These are phyloP conservation scores for Parafenestella ontariensis DNA, from an alignment of 2,329 filamentous ascomycete genomes.

Conservation along the genomic window DNA sequence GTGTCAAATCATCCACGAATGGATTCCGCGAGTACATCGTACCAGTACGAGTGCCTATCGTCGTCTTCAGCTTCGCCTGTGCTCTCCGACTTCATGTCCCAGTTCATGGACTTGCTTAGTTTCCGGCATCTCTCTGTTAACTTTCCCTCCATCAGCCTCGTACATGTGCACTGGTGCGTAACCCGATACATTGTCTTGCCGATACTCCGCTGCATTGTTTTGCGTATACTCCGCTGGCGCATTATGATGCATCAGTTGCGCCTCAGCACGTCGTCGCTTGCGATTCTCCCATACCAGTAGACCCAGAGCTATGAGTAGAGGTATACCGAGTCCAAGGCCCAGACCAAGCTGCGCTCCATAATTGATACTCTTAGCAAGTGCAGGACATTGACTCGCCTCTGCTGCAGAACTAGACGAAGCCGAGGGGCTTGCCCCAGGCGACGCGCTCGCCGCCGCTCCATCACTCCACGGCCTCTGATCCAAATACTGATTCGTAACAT, in stretches of 20 bases:
- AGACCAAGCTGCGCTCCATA: neutral
- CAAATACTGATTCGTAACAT: neutral
- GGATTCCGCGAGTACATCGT: too few relatives aligned
- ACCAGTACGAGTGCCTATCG: neutral
- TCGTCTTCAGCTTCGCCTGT: neutral
- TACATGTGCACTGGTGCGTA: neutral
- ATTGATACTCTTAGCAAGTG: neutral
- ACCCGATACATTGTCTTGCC: too few relatives aligned
- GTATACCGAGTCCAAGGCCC: neutral
- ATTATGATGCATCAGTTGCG: neutral
- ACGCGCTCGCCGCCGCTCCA: neutral
- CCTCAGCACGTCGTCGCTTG: neutral
- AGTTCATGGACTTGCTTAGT: neutral
- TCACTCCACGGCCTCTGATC: neutral
- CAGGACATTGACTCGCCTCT: neutral
- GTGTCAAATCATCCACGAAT: too few relatives aligned
- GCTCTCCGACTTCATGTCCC: neutral
- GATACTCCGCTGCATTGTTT: neutral
- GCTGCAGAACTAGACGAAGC: neutral
- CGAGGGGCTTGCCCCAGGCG: neutral
- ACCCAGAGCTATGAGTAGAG: slow-evolving; percentile 2
- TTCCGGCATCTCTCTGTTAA: neutral
- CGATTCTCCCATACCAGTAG: slow-evolving; percentile 2
- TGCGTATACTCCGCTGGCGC: neutral
- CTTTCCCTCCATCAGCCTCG: neutral